These are phyloP conservation scores for Mycosarcoma mackinlayi DNA, from an alignment of 1,284 basidiomycete genomes.

Conservation along the genomic window DNA sequence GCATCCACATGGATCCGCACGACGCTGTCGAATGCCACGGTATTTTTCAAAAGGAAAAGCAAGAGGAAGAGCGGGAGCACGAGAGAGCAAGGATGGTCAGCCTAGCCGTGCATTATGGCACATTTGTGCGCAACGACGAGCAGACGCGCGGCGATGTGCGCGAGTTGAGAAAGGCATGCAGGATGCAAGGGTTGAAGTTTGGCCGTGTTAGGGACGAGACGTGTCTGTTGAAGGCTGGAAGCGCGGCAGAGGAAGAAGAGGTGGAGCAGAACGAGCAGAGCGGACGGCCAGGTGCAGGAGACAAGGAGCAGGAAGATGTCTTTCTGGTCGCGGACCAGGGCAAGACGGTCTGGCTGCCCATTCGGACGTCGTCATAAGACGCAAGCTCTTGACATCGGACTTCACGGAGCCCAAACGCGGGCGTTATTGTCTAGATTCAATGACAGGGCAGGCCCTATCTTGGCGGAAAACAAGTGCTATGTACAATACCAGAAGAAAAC, in stretches of 20 bases:
- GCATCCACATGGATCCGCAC: constrained; percentile 59
- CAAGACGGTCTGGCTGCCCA: constrained; percentile 54
- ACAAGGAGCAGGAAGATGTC: constrained; percentile 18
- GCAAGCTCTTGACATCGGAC: not conserved
- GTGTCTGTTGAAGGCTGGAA: constrained; percentile 4
- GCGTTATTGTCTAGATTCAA: too few species aligned
- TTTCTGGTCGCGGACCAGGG: constrained; percentile 59
- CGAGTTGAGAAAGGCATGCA: constrained; percentile 46
- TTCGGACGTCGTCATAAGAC: constrained; percentile 4
- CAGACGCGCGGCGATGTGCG: constrained; percentile 56
- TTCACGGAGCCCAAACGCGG: too few species aligned
- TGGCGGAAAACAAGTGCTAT: too few species aligned
- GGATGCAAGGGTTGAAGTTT: constrained; percentile 18
- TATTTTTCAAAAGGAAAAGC: constrained; percentile 17
- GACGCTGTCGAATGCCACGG: constrained; percentile 50
- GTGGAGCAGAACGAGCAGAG: constrained; percentile 2
- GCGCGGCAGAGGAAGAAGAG: constrained; percentile 9
- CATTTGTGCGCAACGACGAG: constrained; percentile 55
- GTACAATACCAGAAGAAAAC: not conserved
- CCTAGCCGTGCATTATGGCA: constrained; percentile 49
- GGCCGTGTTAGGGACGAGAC: constrained; percentile 18
- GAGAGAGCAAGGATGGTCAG: constrained; percentile 18
- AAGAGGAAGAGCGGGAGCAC: constrained; percentile 2
- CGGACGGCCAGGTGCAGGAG: not conserved
- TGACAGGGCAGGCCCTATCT: too few species aligned